Evolutionary conservation across 345 rosid genomes (phyloP).

Genomic region (Syzygium jambos): DNA sequence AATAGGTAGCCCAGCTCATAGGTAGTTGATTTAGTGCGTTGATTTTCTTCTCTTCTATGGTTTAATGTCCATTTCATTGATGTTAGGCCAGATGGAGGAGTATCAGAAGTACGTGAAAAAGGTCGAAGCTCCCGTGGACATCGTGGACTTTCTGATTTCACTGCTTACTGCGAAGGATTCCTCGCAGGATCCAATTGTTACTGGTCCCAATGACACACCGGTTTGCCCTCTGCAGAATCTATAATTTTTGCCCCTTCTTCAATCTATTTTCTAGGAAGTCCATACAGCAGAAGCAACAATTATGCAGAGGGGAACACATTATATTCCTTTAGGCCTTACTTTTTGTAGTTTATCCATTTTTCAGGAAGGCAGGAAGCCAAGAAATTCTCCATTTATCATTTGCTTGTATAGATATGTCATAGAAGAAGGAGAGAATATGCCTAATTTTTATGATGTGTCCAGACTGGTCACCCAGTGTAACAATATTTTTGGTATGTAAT

Average conservation of each 20-base stretch:
- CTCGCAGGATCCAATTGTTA: not conserved
- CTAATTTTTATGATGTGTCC: not conserved
- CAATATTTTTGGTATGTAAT: not conserved
- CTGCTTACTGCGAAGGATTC: not conserved
- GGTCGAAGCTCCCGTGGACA: not conserved
- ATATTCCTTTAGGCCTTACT: not conserved
- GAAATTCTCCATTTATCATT: not conserved
- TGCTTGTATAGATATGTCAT: not conserved
- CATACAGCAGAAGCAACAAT: not conserved
- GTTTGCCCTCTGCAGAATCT: not conserved
- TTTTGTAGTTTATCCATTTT: not conserved
- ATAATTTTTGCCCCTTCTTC: not conserved
- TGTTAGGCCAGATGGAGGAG: not conserved
- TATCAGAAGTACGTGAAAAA: not conserved
- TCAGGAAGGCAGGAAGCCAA: not conserved
- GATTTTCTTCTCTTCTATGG: not conserved
- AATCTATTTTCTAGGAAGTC: not conserved
- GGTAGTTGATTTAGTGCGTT: not conserved
- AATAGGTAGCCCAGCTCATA: not conserved
- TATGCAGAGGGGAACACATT: not conserved
- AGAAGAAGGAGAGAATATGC: not conserved
- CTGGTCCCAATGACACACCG: not conserved
- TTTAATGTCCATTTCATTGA: not conserved
- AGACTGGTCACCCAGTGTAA: not conserved
- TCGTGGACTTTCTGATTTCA: not conserved